phyloP scores from a whole-genome alignment of 2,329 filamentous ascomycete species.

The Periconia sp. region DNA sequence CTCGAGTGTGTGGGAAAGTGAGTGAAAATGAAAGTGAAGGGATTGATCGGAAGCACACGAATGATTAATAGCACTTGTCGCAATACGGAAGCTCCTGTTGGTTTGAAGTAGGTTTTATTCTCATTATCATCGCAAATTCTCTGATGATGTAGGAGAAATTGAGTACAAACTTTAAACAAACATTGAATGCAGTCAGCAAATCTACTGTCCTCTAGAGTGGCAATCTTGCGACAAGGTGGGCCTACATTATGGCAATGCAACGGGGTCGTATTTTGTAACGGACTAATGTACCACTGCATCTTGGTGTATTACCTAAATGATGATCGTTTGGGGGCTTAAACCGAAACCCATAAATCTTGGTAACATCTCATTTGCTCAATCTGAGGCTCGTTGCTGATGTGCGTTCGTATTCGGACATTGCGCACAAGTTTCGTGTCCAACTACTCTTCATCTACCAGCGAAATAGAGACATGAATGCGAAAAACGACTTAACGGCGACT shows the following conservation, averaged over 20 bases:
- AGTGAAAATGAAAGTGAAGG: too few relatives aligned
- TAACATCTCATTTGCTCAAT: constrained; percentile 2
- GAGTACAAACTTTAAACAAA: too few relatives aligned
- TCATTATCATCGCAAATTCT: too few relatives aligned
- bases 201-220: too few relatives aligned
- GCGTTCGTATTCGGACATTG: constrained; percentile 23
- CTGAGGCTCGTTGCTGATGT: constrained; percentile 1
- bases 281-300: constrained; percentile 2
- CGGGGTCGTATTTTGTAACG: neutral
- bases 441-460: neutral
- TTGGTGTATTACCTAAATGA: neutral
- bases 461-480: constrained; percentile 15
- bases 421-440: constrained; percentile 1
- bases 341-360: constrained; percentile 1
- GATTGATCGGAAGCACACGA: neutral
- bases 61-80: too few relatives aligned
- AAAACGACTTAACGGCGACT: constrained; percentile 7
- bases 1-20: too few relatives aligned
- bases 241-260: too few relatives aligned
- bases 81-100: too few relatives aligned
- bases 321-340: constrained; percentile 5
- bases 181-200: too few relatives aligned
- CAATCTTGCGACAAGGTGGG: too few relatives aligned
- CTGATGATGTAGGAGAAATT: too few relatives aligned
- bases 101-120: too few relatives aligned